Evolutionary conservation across 495 filamentous ascomycete species (phyloP).

Genomic region (Penicillium atrosanguineum): DNA sequence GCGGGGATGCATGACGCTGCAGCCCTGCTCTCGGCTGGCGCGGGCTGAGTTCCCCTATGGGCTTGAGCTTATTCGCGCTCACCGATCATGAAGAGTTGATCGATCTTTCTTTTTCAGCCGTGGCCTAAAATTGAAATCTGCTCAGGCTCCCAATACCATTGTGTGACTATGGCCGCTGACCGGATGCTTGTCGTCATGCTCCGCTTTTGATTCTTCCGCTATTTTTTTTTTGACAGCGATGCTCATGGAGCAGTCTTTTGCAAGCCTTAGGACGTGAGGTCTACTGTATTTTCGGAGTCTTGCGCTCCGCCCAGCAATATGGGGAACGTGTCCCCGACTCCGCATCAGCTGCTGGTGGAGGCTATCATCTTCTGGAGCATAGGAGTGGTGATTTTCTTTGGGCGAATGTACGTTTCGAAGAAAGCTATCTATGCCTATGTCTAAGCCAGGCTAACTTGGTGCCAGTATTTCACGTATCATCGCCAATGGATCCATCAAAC

Average conservation of each 20-base stretch:
- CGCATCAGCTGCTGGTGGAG: slow-evolving; percentile 31
- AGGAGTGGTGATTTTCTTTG: slow-evolving; percentile 28
- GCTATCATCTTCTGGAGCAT: slow-evolving; percentile 36
- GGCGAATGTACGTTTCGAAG: slow-evolving; percentile 27
- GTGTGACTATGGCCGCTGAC: slow-evolving; percentile 4
- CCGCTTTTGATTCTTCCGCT: background rate
- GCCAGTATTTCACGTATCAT: slow-evolving; percentile 30
- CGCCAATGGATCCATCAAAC: slow-evolving; percentile 33
- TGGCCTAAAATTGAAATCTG: background rate
- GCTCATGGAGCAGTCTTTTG: background rate
- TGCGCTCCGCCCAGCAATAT: slow-evolving; percentile 19
- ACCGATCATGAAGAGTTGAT: slow-evolving; percentile 7
- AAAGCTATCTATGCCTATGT: background rate
- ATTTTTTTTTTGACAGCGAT: background rate
- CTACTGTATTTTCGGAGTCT: background rate
- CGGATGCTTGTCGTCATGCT: background rate
- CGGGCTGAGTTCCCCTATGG: background rate
- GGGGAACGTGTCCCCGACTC: slow-evolving; percentile 36
- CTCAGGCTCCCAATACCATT: background rate
- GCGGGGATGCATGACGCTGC: slow-evolving; percentile 15
- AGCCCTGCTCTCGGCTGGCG: slow-evolving; percentile 8
- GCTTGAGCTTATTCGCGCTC: slow-evolving; percentile 13
- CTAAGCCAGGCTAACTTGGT: slow-evolving; percentile 9
- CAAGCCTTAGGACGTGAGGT: background rate
- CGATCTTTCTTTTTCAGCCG: background rate